phyloP scores from a whole-genome alignment of 495 filamentous ascomycete species.

The Filosporella fistucella region DNA sequence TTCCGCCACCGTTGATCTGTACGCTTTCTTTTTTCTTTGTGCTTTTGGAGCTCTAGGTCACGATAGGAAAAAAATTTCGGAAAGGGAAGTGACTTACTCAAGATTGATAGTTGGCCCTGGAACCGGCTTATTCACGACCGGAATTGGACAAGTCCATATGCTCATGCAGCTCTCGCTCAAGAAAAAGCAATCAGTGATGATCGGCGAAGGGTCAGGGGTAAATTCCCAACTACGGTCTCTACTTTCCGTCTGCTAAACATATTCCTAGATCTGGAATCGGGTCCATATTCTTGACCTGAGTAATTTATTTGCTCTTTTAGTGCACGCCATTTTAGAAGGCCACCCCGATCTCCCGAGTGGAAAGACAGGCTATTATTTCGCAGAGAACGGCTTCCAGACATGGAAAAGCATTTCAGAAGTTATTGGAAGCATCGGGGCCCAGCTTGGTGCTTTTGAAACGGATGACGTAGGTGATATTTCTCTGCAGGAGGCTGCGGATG shows the following conservation, averaged over 20 bases:
- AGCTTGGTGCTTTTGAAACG: constrained; percentile 7
- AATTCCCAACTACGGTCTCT: not conserved
- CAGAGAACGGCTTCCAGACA: constrained; percentile 32
- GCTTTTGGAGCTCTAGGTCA: too few relatives aligned
- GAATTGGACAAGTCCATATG: constrained; percentile 35
- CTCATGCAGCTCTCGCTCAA: constrained; percentile 25
- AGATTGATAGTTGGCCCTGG: constrained; percentile 29
- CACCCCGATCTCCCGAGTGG: constrained; percentile 32
- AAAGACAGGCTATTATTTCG: constrained; percentile 40
- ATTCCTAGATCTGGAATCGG: constrained; percentile 34
- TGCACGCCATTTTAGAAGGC: constrained; percentile 2
- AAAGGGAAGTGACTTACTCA: not conserved
- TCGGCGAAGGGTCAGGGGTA: constrained; percentile 36
- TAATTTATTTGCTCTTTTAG: constrained; percentile 29
- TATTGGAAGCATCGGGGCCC: constrained; percentile 4
- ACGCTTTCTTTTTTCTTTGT: not conserved
- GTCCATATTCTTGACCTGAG: constrained; percentile 44
- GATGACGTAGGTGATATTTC: constrained; percentile 1
- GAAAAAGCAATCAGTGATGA: constrained; percentile 22
- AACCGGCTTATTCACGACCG: constrained; percentile 36
- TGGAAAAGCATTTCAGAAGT: constrained; percentile 24
- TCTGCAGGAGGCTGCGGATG: constrained; percentile 17
- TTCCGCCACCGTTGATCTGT: constrained; percentile 46
- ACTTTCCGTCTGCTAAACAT: not conserved
- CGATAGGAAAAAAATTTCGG: too few relatives aligned